Conservation (phyloP, 1,139 yeast genomes). For the Hemisphaericaspora lyxosophila region DNA sequence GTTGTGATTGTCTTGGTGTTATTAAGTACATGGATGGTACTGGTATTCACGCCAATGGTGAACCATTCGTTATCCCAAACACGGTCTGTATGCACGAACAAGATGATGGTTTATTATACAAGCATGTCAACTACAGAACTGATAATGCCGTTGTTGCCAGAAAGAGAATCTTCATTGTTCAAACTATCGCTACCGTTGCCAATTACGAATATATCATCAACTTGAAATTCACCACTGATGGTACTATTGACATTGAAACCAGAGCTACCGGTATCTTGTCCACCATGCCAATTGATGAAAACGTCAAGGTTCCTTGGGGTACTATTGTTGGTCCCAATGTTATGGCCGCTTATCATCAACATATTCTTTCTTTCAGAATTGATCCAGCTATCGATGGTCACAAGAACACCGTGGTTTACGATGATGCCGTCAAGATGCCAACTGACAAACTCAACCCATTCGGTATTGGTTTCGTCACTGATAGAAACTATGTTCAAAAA, state of each 20-base stretch:
- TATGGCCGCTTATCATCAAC: conserved; percentile 89
- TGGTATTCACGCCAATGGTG: conserved; percentile 62
- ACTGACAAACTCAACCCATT: conserved; percentile 61
- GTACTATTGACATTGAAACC: conserved; percentile 77
- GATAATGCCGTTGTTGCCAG: conserved; percentile 73
- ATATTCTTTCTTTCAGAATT: conserved; percentile 77
- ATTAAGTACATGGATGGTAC: conserved; percentile 76
- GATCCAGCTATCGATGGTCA: conserved; percentile 90
- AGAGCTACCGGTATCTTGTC: conserved; percentile 88
- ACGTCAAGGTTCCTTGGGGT: conserved; percentile 77
- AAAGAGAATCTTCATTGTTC: conserved; percentile 82
- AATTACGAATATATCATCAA: conserved; percentile 85
- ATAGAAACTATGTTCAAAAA: conserved; percentile 65
- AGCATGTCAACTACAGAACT: conserved; percentile 85
- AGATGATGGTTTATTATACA: conserved; percentile 71
- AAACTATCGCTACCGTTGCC: conserved; percentile 86
- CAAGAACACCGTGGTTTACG: conserved; percentile 72
- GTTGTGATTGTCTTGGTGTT: conserved; percentile 89
- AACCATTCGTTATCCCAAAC: conserved; percentile 63
- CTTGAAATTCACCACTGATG: conserved; percentile 78
- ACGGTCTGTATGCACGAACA: conserved; percentile 90
- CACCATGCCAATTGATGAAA: conserved; percentile 81
- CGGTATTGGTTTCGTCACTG: conserved; percentile 73
- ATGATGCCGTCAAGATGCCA: conserved; percentile 70
- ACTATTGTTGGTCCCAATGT: conserved; percentile 84